Base-by-base conservation (phyloP, 2,329 filamentous ascomycete genomes). In the Myrmaecium sp. region DNA sequence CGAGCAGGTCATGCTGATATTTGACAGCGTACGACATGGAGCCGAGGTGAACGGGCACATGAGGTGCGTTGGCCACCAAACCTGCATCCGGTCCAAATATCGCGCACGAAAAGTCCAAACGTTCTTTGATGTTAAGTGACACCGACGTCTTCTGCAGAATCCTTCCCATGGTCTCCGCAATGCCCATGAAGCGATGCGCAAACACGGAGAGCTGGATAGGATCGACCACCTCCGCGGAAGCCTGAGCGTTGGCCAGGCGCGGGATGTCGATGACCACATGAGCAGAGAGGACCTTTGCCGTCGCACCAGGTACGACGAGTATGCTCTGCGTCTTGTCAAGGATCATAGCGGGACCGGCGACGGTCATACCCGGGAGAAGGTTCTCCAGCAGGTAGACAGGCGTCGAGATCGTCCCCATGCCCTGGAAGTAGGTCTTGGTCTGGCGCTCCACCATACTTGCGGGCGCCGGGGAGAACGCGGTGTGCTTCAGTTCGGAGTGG, bases 311-410 rank as follows among this genome's bases (percentile, higher is more conserved):
- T 2, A 43, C 38, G 3, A 61, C 46, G 4, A 62, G 40, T 10
- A 62, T 55, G 0, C 57, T 62, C 29, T 62, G 57, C 1, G 57
- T 61, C 21, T 54, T 43, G 35, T 61, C 47, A 9, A 51, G 34
- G 12, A 51, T 38, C 12, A 51, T 37, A 2, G 45, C 46, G 1
- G 47, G 47, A 1, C 47, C 47, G 2, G 28, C 9, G 13, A 51
- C 31, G 5, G 30, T 15, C 16, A 32, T 33, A 4, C 43, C 40
- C 4, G 33, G 27, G 3, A 19, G 22, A 3, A 50, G 28, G 3
- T 28, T 24, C 9, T 33, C 28, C 7, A 50, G 35, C 16, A 38
- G 31, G 22, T 36, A 48, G 0, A 48, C 29, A 4, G 42, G 39
- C 8, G 39, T 38, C 0, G 31, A 20, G 3, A 30, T 16, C 26